Base-by-base conservation (phyloP, 352 stramenopile species). In the Phytophthora idaei region DNA sequence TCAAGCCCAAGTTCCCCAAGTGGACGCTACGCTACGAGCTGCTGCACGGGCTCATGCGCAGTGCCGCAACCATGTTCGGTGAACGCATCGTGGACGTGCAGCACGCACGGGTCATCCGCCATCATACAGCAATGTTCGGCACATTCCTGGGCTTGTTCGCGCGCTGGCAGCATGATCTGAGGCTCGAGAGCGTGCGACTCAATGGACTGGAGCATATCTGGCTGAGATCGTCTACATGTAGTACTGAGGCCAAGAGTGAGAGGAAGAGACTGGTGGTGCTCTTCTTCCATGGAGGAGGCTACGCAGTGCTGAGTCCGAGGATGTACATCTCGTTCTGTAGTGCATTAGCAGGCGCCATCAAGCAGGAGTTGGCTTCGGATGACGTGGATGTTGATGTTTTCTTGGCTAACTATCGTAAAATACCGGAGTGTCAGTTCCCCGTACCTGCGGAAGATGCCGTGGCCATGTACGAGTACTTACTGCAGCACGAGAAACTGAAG, bases 121-220 rank as follows among this genome's bases (percentile, higher is more conserved):
- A 57, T 4, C 63, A 79, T 15, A 79, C 51, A 3, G 59, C 47
- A 5, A 28, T 74, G 21, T 61, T 71, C 27, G 76, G 76, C 17
- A 73, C 49, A 12, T 28, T 70, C 1, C 5, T 72, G 9, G 76
- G 74, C n/a, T 74, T 59, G 46, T 61, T 75, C 10, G 42, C 67
- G 8, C 42, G 61, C 39, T 62, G 57, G 49, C 49, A 71, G 14
- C 65, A 81, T 34, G 65, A 57, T 3, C 37, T 73, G 6, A 39
- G 31, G 14, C 60, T 79, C 11, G 69, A 77, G 28, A 57, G 46
- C 1, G 53, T 85, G 29, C 12, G 50, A 11, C 34, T 74, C 55
- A 77, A 80, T n/a, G 77, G 71, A 12, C 60, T 86, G 5, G 74
- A 86, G 37, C 80, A 89, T 34, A 17, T 89, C n/a, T 87, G 80